These are phyloP conservation scores for Elsinoe necatrix DNA, from an alignment of 2,329 filamentous ascomycete species.

Conservation along the genomic window DNA sequence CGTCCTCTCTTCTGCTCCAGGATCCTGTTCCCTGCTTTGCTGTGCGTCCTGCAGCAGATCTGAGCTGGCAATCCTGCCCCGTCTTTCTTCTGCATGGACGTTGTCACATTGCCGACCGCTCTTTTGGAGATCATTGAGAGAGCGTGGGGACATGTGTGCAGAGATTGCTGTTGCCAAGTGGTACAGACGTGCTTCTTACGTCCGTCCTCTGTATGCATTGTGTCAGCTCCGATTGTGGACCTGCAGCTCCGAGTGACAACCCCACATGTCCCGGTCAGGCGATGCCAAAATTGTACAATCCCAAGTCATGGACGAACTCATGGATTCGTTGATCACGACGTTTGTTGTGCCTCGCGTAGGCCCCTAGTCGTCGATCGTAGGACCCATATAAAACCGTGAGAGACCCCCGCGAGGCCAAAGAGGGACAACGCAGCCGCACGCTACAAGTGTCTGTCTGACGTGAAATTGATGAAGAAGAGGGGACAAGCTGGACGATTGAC, in stretches of 20 bases:
- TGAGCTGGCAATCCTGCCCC: constrained; percentile 12
- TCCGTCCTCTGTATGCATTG: not conserved
- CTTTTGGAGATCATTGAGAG: not conserved
- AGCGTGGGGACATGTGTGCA: not conserved
- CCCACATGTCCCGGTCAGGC: constrained; percentile 13
- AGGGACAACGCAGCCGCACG: constrained; percentile 13
- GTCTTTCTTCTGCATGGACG: constrained; percentile 5
- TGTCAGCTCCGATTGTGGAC: constrained; percentile 5
- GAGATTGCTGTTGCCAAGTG: not conserved
- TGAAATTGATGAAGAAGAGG: constrained; percentile 7
- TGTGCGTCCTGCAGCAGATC: constrained; percentile 1
- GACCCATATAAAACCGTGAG: not conserved
- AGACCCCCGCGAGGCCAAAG: constrained; percentile 4
- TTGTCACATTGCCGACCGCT: not conserved
- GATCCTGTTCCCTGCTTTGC: constrained; percentile 13
- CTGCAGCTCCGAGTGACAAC: constrained; percentile 6
- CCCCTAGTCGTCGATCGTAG: constrained; percentile 12
- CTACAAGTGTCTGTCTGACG: constrained; percentile 13
- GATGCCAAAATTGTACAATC: constrained; percentile 11
- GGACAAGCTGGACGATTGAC: not conserved
- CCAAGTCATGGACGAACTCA: constrained; percentile 14
- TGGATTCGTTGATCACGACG: constrained; percentile 7
- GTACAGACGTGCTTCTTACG: not conserved
- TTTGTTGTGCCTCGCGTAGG: constrained; percentile 8
- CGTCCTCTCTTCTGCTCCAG: not conserved